phyloP scores from a whole-genome alignment of 1,284 basidiomycete species.

The Phenoliferia sp. region DNA sequence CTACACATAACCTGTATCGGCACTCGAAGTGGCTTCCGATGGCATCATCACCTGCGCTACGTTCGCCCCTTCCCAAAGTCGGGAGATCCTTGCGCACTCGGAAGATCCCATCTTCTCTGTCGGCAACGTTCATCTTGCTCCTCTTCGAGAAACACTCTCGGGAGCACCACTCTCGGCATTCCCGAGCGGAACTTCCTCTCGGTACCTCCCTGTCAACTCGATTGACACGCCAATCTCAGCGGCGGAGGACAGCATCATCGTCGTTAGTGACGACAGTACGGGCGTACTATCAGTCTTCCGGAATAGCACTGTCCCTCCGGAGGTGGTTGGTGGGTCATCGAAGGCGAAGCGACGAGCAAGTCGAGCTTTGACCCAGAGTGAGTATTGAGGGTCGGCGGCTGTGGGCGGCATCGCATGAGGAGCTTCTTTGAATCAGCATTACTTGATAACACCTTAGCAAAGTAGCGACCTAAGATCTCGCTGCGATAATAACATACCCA shows the following conservation, averaged over 20 bases:
- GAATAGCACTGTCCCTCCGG: conserved; percentile 10
- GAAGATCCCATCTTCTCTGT: conserved; percentile 28
- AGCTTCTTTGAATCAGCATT: too few relatives aligned
- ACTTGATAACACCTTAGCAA: too few relatives aligned
- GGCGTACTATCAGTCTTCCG: conserved; percentile 33
- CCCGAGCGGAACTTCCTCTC: not conserved
- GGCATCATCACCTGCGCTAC: conserved; percentile 35
- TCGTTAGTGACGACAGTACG: conserved; percentile 32
- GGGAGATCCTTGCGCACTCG: conserved; percentile 19
- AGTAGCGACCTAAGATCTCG: too few relatives aligned
- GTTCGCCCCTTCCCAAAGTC: conserved; percentile 30
- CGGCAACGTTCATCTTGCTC: conserved; percentile 17
- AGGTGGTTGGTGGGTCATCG: not conserved
- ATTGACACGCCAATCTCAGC: not conserved
- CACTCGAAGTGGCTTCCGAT: conserved; percentile 23
- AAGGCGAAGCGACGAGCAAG: not conserved
- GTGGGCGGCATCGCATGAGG: too few relatives aligned
- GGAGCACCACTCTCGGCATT: conserved; percentile 3
- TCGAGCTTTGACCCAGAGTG: not conserved
- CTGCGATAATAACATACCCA: too few relatives aligned
- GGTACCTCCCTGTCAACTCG: not conserved
- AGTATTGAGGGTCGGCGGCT: conserved; percentile 1
- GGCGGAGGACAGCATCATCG: conserved; percentile 26
- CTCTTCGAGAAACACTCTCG: conserved; percentile 3
- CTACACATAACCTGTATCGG: not conserved